Evolutionary conservation across 2,329 filamentous ascomycete genomes (phyloP), one percentile per base, ranked within the genome.

Genomic region (Penicillium sp.): DNA sequence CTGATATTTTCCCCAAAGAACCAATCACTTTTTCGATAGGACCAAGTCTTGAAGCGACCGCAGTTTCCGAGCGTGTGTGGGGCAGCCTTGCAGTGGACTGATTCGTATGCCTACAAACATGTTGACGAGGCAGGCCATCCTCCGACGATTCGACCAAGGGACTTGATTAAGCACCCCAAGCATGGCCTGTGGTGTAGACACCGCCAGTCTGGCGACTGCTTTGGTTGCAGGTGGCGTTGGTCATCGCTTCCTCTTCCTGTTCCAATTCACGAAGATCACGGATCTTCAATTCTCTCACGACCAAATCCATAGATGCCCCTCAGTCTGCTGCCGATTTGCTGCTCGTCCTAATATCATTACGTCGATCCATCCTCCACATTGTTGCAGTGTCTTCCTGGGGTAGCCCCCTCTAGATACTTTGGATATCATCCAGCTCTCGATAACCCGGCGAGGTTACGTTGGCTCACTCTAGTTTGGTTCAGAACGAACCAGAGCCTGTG

Each of bases 401-500:
- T 19, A 29, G 23, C 46, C 56, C 48, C 56, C 47, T 35, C 35
- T 45, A 46, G 31, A 51, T 54, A 59, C 49, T 26, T 48, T 19
- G 41, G 13, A 50, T 41, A 48, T 31, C 55, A 31, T 60, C 46
- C 48, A 23, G 53, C 49, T 56, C 44, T 51, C 50, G 35, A 41
- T 41, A 41, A 52, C 35, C 48, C 52, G 48, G 13, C 15, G 13
- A 45, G 26, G 46, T 8, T 17, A 46, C 56, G 38, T 50, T 30
- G 38, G 26, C 48, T 29, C 35, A 56, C 60, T 38, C n/a, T 58
- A 49, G 56, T 58, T 29, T 56, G 38, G 30, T 30, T 13, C 44
- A 17, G 26, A 30, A 49, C 23, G 51, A 44, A 38, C 41, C 44
- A 26, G 59, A 47, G 52, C 51, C 44, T 58, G 67, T 70, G 67